Base-by-base conservation (phyloP, 768 basidiomycete species). In the Serendipita indica region DNA sequence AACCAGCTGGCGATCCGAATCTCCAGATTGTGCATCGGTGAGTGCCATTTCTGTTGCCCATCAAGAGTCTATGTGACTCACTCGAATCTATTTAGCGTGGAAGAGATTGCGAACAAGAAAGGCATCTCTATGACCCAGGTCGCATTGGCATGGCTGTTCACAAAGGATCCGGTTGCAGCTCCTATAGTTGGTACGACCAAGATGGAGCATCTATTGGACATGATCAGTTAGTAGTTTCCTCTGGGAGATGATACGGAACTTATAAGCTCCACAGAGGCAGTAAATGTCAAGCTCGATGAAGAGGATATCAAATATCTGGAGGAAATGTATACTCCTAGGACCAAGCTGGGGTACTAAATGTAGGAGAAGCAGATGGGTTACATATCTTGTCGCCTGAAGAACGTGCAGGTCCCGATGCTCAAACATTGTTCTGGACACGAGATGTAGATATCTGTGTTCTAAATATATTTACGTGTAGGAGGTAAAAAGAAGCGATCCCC, bases 231-330 rank as follows among this genome's bases (percentile, higher is more conserved):
- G 68, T 62, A 20, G n/a, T 14, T n/a, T 2, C 16, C 45, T 52
- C 49, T 25, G 45, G 22, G 20, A 13, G 3, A 2, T 52, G 25
- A 2, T 7, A 30, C 27, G 20, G 5, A 25, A 5, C 5, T 43
- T 25, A 43, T 43, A 18, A 30, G 14, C 3, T 20, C 12, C 18
- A 52, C 57, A 76, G 77, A 67, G 7, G 77, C 70, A 3, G 70
- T 78, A 12, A 63, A 79, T 54, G 61, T 82, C 30, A 70, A 72
- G 58, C 72, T 84, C 45, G 75, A 76, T 0, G 70, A 72, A 0
- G 81, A 82, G 18, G 82, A 85, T 63, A 68, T 79, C 39, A 74
- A 77, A 67, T 72, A 73, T 57, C 73, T 85, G 30, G 75, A 77
- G 59, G 75, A 79, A 62, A 74, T 76, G 1, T 84, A 84, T 70